Base-by-base conservation (phyloP, 129 eudicot genomes). In the Kitagawia praeruptora region DNA sequence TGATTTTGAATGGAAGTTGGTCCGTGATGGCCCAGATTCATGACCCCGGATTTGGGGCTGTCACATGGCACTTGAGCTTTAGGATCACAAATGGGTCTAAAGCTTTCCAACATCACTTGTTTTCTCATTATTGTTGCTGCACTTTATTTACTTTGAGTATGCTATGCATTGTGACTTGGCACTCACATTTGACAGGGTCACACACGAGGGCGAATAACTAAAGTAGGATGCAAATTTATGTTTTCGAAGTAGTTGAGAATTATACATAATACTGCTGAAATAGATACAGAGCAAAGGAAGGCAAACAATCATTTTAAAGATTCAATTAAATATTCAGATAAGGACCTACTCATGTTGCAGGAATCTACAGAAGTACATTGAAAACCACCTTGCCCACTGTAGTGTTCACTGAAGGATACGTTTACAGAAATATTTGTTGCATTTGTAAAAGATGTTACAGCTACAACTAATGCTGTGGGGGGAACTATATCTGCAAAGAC, bases 301-400 rank as follows among this genome's bases (percentile, higher is more conserved):
- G 34, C 8, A n/a, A 9, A 14, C 69, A 25, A 28, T 54, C 31
- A 18, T 9, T 5, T 38, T 9, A 53, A 28, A 11, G 44, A 46
- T 76, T 58, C 4, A 14, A 8, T 41, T 40, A 39, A 72, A 69
- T 14, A n/a, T 47, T 46, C 18, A 69, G 86, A 58, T 75, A 81
- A 70, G 53, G 83, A 86, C 91, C 84, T 84, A 90, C 98, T 95
- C 89, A 95, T 97, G 77, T 90, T 92, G 92, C 98, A 95, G 78
- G 89, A 81, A 84, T 92, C 83, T 25, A 77, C 85, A 1, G 97
- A 87, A 74, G 89, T 63, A 78, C 98, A 95, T 79, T 82, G 70
- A 82, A 95, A 92, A 75, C 97, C 98, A 78, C 93, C 91, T 63
- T 88, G 86, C 21, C 84, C 87, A 31, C 48, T 71, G 51, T 97